Conservation (phyloP, 805 yeast species). For the Torulaspora maleeae region DNA sequence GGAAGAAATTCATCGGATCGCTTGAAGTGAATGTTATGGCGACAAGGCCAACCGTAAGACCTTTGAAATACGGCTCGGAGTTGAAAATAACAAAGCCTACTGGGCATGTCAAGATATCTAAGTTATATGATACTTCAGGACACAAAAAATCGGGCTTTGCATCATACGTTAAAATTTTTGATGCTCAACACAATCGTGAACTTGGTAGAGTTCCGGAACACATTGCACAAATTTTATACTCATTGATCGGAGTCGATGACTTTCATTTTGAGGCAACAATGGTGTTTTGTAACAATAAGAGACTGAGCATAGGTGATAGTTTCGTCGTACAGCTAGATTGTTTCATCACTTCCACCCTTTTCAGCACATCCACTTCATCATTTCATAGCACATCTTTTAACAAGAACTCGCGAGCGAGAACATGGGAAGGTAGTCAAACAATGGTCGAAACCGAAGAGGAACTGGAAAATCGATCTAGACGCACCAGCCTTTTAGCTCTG, state of each 20-base stretch:
- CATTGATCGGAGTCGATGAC: constrained; percentile 50
- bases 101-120: constrained; percentile 28
- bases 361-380: constrained; percentile 19
- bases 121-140: constrained; percentile 24
- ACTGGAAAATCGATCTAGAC: constrained; percentile 46
- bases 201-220: constrained; percentile 74
- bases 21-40: constrained; percentile 64
- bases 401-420: constrained; percentile 8
- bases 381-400: background rate
- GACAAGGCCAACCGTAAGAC: constrained; percentile 54
- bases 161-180: constrained; percentile 34
- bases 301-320: constrained; percentile 70
- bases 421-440: constrained; percentile 19
- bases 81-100: constrained; percentile 37
- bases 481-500: constrained; percentile 49
- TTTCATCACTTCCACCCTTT: constrained; percentile 42
- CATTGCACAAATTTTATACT: constrained; percentile 59
- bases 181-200: constrained; percentile 43
- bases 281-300: constrained; percentile 48
- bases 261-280: constrained; percentile 54
- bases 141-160: constrained; percentile 27
- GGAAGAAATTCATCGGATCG: constrained; percentile 55
- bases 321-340: constrained; percentile 68
- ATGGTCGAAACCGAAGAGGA: constrained; percentile 52
- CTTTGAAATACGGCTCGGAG: constrained; percentile 41